Percentiles rank a stretch among this genome's conserved stretches.
Evolutionary conservation across 805 yeast species (phyloP).

Genomic region (Ogataea ramenticola): DNA sequence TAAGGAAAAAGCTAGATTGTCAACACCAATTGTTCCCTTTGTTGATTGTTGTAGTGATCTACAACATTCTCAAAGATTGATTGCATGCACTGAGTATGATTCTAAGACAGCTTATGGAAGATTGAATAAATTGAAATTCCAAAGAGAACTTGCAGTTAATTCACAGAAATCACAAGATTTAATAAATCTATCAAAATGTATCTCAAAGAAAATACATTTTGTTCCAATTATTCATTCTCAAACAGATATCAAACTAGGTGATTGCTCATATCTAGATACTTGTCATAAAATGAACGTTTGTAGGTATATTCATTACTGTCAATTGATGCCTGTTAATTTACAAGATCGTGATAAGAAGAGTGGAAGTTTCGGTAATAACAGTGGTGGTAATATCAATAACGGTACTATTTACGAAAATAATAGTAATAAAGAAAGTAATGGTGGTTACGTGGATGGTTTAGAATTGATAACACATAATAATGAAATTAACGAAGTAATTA

Average conservation of each 20-base stretch:
- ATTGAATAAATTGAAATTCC: slow-evolving; percentile 19
- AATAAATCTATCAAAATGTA: slow-evolving; percentile 20
- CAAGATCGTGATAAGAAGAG: neutral
- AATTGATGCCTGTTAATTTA: slow-evolving; percentile 33
- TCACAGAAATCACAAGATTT: neutral
- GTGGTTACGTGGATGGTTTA: neutral
- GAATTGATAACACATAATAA: slow-evolving; percentile 13
- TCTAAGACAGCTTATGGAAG: slow-evolving; percentile 19
- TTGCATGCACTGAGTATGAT: slow-evolving; percentile 17
- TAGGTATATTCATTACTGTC: slow-evolving; percentile 71
- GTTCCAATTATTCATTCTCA: slow-evolving; percentile 47
- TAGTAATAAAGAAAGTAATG: neutral
- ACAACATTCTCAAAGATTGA: slow-evolving; percentile 25
- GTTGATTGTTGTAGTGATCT: slow-evolving; percentile 41
- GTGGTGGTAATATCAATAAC: slow-evolving; percentile 2
- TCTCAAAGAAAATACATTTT: slow-evolving; percentile 38
- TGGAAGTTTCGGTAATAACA: too few relatives aligned
- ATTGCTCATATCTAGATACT: slow-evolving; percentile 90
- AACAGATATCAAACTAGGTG: slow-evolving; percentile 73
- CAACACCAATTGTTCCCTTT: slow-evolving; percentile 36
- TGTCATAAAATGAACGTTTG: slow-evolving; percentile 82
- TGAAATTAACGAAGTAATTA: slow-evolving; percentile 11
- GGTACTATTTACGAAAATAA: slow-evolving; percentile 4
- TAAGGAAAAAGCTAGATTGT: slow-evolving; percentile 30
- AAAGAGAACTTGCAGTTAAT: slow-evolving; percentile 7